Conservation (phyloP, 805 yeast genomes). For the Starmerella ratchasimensis region DNA sequence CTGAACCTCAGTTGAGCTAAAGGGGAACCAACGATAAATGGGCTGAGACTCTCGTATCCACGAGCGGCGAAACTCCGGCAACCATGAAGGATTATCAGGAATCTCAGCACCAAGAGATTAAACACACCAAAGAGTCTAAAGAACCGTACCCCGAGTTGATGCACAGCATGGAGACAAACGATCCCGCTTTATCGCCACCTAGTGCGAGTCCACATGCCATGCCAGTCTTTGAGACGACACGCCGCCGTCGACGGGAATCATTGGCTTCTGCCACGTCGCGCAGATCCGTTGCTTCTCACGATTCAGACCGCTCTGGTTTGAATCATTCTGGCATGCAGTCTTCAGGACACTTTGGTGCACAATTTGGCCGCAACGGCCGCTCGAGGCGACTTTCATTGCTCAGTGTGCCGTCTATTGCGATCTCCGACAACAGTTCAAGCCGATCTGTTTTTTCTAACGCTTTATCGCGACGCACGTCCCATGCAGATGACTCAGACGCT, state of each 20-base stretch:
- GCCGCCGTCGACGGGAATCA: slow-evolving; percentile 1
- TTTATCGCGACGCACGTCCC: slow-evolving; percentile 11
- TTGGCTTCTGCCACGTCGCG: slow-evolving; percentile 9
- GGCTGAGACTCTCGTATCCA: too few species aligned
- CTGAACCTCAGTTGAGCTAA: too few species aligned
- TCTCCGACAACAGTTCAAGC: slow-evolving; percentile 4
- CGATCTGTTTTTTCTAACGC: slow-evolving; percentile 3
- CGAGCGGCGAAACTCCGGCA: too few species aligned
- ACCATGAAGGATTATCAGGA: too few species aligned
- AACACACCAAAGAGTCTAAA: too few species aligned
- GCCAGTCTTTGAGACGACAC: neutral
- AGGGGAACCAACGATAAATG: too few species aligned
- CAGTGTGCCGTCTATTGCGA: slow-evolving; percentile 13
- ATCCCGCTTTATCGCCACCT: too few species aligned
- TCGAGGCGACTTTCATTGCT: slow-evolving; percentile 12
- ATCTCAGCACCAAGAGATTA: too few species aligned
- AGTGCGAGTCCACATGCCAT: too few species aligned
- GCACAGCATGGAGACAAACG: too few species aligned
- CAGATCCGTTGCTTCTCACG: slow-evolving; percentile 5
- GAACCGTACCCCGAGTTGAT: too few species aligned
- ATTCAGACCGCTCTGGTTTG: slow-evolving; percentile 8
- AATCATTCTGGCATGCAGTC: too few species aligned
- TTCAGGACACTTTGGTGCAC: neutral
- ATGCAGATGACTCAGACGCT: slow-evolving; percentile 22
- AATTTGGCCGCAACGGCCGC: slow-evolving; percentile 3